A percentile compares a stretch with the other conserved stretches of the same genome.
Evolutionary conservation across 257 asterid species (phyloP).

Genomic region (Buddleja alternifolia): DNA sequence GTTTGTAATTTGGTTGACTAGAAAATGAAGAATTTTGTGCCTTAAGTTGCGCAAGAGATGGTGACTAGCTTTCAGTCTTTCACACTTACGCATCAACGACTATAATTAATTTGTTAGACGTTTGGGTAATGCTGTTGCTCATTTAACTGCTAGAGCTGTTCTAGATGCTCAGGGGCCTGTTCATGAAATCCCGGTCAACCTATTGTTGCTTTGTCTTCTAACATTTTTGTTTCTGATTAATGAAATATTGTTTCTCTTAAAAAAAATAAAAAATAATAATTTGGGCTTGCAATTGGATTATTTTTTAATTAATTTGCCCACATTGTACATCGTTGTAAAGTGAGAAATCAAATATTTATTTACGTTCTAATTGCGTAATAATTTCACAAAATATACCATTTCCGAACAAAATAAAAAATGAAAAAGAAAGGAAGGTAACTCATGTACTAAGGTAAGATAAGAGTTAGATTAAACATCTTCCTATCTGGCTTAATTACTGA

Average conservation of each 20-base stretch:
- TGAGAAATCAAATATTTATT: conserved; percentile 6
- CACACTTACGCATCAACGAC: neutral
- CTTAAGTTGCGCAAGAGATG: conserved; percentile 6
- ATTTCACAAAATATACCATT: too few species aligned
- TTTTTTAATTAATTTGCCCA: conserved; percentile 22
- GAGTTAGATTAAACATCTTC: neutral
- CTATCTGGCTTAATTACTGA: too few species aligned
- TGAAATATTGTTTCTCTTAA: too few species aligned
- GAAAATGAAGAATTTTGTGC: conserved; percentile 11
- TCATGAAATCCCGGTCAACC: too few species aligned
- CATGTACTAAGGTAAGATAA: conserved; percentile 7
- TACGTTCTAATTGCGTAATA: conserved; percentile 4
- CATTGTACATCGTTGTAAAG: conserved; percentile 23
- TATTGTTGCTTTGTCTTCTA: too few species aligned
- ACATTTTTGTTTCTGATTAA: too few species aligned
- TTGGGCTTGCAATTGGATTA: conserved; percentile 5
- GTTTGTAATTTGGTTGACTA: neutral
- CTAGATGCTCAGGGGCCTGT: too few species aligned
- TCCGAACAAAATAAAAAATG: too few species aligned
- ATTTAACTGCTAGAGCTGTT: too few species aligned
- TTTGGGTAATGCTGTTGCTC: too few species aligned
- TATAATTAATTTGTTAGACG: too few species aligned
- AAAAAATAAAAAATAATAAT: too few species aligned
- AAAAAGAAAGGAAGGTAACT: neutral
- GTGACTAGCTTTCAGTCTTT: conserved; percentile 7